Base-by-base conservation (phyloP, 805 yeast species). In the Lachancea thermotolerans region DNA sequence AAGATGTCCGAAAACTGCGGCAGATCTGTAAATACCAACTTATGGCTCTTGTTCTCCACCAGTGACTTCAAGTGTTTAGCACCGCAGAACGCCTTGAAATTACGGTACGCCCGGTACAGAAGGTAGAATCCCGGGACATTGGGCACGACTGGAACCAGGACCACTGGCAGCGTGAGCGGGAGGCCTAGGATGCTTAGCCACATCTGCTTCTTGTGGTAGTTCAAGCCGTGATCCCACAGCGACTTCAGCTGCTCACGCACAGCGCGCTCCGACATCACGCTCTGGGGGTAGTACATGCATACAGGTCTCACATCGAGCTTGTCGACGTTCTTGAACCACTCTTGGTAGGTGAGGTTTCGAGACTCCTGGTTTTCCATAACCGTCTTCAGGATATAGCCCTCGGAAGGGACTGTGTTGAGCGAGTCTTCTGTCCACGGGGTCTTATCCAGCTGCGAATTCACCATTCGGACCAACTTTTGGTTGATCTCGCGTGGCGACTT, bases 61-160 rank as follows among this genome's bases (percentile, higher is more conserved):
- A 90, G 67, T 42, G 73, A 74, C 30, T 72, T 65, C 49, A 90
- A 65, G 58, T 87, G 93, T 50, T 72, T 69, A 4, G 86, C 84
- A 0, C 96, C 96, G 35, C 77, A 61, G 49, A 74, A 69, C 0
- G 96, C 96, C 55, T 83, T 84, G 59, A 81, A 73, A 61, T 91
- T 87, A 60, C 96, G 87, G 67, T 88, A 90, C 15, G 84, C 72
- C 49, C 98, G 72, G 60, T 84, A 90, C 2, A 84, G 72, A 36
- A 90, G 65, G 57, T 88, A 91, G 58, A 91, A 84, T 0, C 96
- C 96, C 0, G 98, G 98, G 16, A 90, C 77, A 56, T 90, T 90
- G 16, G 98, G 98, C 2, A 89, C 62, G n/a, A 90, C 71, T 0
- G 98, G 98, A 0, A 91, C 58, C 36, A 88, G 54, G 0, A 87